phyloP scores from a whole-genome alignment of 2,329 filamentous ascomycete genomes.

The Teratosphaeria pseudoeucalypti region DNA sequence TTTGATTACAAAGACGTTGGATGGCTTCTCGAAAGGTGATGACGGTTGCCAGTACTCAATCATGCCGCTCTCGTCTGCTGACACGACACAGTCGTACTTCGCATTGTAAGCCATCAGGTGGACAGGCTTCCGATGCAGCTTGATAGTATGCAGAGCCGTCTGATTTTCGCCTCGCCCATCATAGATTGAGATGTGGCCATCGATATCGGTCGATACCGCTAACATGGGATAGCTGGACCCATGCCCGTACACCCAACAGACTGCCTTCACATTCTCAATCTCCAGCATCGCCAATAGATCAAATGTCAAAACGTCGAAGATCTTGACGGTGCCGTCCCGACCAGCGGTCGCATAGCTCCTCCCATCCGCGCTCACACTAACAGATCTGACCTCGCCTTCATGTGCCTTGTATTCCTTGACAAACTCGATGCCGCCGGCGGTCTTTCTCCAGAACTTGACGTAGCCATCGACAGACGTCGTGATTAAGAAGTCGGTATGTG shows the following conservation, averaged over 20 bases:
- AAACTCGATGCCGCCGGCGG: constrained; percentile 76
- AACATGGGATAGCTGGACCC: constrained; percentile 81
- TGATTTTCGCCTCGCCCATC: constrained; percentile 79
- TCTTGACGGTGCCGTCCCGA: constrained; percentile 65
- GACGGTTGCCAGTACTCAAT: constrained; percentile 89
- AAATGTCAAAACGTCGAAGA: constrained; percentile 55
- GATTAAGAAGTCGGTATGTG: constrained; percentile 86
- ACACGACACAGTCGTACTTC: constrained; percentile 79
- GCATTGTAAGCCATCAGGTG: constrained; percentile 84
- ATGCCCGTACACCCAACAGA: constrained; percentile 86
- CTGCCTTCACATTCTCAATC: constrained; percentile 60
- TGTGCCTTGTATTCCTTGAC: constrained; percentile 97
- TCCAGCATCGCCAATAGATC: constrained; percentile 57
- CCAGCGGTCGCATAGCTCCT: constrained; percentile 88
- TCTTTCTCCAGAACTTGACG: constrained; percentile 99
- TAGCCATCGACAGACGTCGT: constrained; percentile 91
- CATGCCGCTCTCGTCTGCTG: constrained; percentile 83
- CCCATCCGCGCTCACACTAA: constrained; percentile 80
- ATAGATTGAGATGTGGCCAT: constrained; percentile 67
- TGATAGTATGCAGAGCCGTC: constrained; percentile 65
- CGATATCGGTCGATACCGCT: constrained; percentile 67
- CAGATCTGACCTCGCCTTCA: constrained; percentile 68
- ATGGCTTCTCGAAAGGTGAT: constrained; percentile 76
- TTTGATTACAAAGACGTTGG: constrained; percentile 85
- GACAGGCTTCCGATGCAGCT: constrained; percentile 73